Evolutionary conservation across 768 basidiomycete genomes (phyloP), one percentile per base, ranked within the genome.

Genomic region (Suillus subluteus): DNA sequence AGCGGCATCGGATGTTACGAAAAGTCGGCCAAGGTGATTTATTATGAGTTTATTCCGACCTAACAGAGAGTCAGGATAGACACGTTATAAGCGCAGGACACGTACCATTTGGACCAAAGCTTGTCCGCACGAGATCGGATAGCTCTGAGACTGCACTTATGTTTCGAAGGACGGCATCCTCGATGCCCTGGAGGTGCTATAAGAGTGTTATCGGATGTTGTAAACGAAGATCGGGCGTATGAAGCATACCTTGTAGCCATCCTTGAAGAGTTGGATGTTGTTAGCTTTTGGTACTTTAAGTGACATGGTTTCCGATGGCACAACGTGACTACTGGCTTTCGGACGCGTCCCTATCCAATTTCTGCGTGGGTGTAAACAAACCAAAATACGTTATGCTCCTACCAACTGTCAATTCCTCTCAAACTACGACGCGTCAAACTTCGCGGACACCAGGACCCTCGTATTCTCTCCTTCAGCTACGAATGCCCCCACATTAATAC

Each of bases 1-100:
- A 15, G 98, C 98, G 12, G 98, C 97, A 87, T 99, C 97, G 58
- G 95, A 97, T 41, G 98, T 99, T 67, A 99, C 96, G 79, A 99
- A 99, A 46, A 98, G 85, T 78, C 90, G 86, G 64, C 96, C 96
- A 43, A 99, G 84, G 79, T 99, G 97, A 79, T 99, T 99, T 81
- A 99, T 97, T 77, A 99, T 82, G 64, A 99, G 88, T 79, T 99
- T 99, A 80, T 98, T 99, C 62, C 97, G 88, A 58, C 97, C 97
- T 95, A 26, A 63, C 64, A 40, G 38, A 66, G 41, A 66, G 67
- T 69, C 64, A 69, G 59, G 3, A n/a, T 11, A 23, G 44, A 12
- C 16, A 55, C 21, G 35, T 1, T 2, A 59, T 58, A 23, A 30
- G 62, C 50, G 23, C 18, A 41, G 9, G 0, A 54, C 55, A 82